phyloP scores from a whole-genome alignment of 306 rosid species.

The Trifolium repens region DNA sequence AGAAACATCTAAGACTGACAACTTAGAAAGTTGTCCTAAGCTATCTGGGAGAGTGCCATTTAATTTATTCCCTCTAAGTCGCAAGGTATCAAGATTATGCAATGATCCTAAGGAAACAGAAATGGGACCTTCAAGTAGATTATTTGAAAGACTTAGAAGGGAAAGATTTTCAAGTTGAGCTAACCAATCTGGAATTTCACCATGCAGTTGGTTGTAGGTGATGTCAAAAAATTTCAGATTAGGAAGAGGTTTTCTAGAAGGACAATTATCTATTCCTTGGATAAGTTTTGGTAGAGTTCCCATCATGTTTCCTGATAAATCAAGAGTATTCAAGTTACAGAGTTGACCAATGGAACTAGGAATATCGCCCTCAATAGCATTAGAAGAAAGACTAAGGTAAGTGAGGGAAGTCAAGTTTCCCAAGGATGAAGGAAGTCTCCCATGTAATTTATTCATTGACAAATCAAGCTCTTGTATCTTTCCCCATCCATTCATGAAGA shows the following conservation, averaged over 20 bases:
- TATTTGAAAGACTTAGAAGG: background rate
- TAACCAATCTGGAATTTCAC: background rate
- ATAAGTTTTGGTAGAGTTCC: background rate
- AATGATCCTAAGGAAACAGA: background rate
- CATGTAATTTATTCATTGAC: slow-evolving; percentile 38
- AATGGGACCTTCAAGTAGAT: background rate
- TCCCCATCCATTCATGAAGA: slow-evolving; percentile 48
- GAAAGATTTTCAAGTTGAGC: background rate
- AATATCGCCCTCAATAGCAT: slow-evolving; percentile 48
- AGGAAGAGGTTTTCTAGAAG: background rate
- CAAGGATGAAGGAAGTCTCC: slow-evolving; percentile 44
- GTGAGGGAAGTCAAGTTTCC: slow-evolving; percentile 55
- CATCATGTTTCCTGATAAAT: background rate
- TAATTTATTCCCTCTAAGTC: background rate
- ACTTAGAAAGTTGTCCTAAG: background rate
- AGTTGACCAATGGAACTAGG: slow-evolving; percentile 48
- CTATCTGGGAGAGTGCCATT: background rate
- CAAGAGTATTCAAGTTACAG: slow-evolving; percentile 31
- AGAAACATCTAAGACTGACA: background rate
- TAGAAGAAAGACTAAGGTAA: background rate
- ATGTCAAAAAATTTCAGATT: background rate
- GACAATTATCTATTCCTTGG: background rate
- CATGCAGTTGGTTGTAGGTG: background rate
- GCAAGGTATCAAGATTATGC: background rate
- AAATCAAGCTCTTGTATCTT: slow-evolving; percentile 37